These are phyloP conservation scores for Falciphora oryzae DNA, from an alignment of 2,329 filamentous ascomycete genomes.

Conservation along the genomic window DNA sequence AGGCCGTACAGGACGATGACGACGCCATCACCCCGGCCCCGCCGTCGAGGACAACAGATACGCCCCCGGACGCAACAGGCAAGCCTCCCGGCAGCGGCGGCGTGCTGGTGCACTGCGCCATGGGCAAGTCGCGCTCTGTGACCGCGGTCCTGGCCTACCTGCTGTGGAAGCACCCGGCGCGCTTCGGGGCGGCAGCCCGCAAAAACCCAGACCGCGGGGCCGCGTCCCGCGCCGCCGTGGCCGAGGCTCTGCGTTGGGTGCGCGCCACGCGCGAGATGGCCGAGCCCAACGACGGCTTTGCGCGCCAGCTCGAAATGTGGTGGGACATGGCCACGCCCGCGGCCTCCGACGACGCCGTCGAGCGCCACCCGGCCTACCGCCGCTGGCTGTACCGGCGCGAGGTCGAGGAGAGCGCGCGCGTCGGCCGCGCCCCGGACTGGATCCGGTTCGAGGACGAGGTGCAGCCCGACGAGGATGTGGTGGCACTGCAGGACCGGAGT, in stretches of 20 bases:
- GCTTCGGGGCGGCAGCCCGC: conserved; percentile 41
- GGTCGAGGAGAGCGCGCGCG: conserved; percentile 54
- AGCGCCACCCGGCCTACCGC: conserved; percentile 71
- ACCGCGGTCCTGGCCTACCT: conserved; percentile 80
- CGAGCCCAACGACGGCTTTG: conserved; percentile 89
- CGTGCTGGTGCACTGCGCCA: conserved; percentile 69
- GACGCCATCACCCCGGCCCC: conserved; percentile 6
- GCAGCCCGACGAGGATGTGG: conserved; percentile 31
- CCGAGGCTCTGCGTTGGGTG: conserved; percentile 62
- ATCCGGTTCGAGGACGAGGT: conserved; percentile 79
- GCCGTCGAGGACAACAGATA: background rate
- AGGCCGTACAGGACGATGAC: conserved; percentile 3
- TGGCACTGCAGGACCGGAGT: conserved; percentile 13
- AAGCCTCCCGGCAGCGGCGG: conserved; percentile 24
- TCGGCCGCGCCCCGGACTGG: conserved; percentile 73
- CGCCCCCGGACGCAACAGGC: conserved; percentile 8
- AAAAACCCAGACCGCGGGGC: conserved; percentile 34
- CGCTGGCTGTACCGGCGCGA: conserved; percentile 56
- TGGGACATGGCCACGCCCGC: conserved; percentile 78
- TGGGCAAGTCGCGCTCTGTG: conserved; percentile 92
- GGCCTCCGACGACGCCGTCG: conserved; percentile 45
- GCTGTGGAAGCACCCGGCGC: conserved; percentile 58
- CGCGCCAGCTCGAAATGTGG: conserved; percentile 81
- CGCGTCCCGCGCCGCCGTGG: conserved; percentile 42
- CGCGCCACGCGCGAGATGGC: conserved; percentile 67